phyloP scores from a whole-genome alignment of 495 filamentous ascomycete species.

The Penicillium odoratum region DNA sequence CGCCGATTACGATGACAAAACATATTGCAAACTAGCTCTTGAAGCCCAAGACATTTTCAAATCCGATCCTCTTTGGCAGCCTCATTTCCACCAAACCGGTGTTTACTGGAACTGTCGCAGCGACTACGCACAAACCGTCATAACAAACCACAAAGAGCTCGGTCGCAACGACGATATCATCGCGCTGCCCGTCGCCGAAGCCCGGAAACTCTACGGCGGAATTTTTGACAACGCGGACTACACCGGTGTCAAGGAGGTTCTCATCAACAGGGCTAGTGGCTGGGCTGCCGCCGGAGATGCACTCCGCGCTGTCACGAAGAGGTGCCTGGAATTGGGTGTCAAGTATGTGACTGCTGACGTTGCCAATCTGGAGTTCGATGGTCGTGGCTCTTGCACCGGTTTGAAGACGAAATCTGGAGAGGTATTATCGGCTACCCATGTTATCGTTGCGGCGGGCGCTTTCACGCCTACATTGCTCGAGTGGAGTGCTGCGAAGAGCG shows the following conservation, averaged over 20 bases:
- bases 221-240: slow-evolving; percentile 57
- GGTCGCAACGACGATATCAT: slow-evolving; percentile 40
- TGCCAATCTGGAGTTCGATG: slow-evolving; percentile 41
- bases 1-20: slow-evolving; percentile 59
- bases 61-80: slow-evolving; percentile 50
- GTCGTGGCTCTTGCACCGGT: slow-evolving; percentile 46
- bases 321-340: slow-evolving; percentile 52
- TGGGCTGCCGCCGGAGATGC: slow-evolving; percentile 62
- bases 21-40: slow-evolving; percentile 58
- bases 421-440: slow-evolving; percentile 40
- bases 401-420: slow-evolving; percentile 43
- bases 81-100: slow-evolving; percentile 59
- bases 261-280: slow-evolving; percentile 55
- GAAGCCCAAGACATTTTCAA: slow-evolving; percentile 57
- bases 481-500: slow-evolving; percentile 45
- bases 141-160: slow-evolving; percentile 51
- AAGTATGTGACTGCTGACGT: slow-evolving; percentile 51
- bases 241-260: slow-evolving; percentile 46
- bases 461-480: slow-evolving; percentile 61
- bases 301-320: slow-evolving; percentile 45
- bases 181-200: slow-evolving; percentile 45
- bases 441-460: slow-evolving; percentile 58
- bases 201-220: slow-evolving; percentile 44
- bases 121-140: slow-evolving; percentile 45
- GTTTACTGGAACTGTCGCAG: slow-evolving; percentile 48